Conservation (phyloP, 129 eudicot genomes). For the Lactuca saligna region DNA sequence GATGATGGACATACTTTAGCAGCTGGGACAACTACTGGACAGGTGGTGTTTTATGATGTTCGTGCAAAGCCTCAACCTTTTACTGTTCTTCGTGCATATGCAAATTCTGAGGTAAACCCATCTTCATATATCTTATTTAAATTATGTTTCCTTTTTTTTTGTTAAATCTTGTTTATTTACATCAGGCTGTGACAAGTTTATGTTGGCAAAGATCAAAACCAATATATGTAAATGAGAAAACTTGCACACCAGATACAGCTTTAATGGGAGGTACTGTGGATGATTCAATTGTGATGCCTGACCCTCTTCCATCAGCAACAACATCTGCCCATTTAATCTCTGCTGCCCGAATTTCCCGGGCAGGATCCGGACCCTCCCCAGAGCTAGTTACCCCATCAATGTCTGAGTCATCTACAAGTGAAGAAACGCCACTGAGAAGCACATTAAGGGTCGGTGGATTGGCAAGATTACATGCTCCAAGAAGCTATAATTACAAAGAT, state of each 20-base stretch:
- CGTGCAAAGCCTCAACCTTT: conserved; percentile 94
- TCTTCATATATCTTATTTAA: not conserved
- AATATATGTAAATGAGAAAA: conserved; percentile 68
- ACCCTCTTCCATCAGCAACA: conserved; percentile 87
- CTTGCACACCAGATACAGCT: conserved; percentile 67
- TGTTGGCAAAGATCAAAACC: conserved; percentile 99
- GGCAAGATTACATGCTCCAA: conserved; percentile 76
- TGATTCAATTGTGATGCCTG: conserved; percentile 95
- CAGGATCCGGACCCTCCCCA: conserved; percentile 43
- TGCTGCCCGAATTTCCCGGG: conserved; percentile 62
- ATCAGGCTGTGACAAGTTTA: conserved; percentile 85
- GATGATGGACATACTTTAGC: conserved; percentile 92
- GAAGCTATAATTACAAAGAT: conserved; percentile 66
- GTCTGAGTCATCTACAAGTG: conserved; percentile 43
- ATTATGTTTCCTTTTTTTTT: not conserved
- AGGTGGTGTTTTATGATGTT: conserved; percentile 88
- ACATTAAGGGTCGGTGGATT: conserved; percentile 62
- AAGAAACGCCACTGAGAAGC: conserved; percentile 79
- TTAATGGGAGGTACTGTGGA: conserved; percentile 85
- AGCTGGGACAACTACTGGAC: conserved; percentile 93
- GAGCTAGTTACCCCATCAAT: conserved; percentile 44
- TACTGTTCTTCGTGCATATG: conserved; percentile 90
- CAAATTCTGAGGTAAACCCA: conserved; percentile 68
- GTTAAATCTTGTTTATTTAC: conserved; percentile 18
- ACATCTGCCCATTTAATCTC: conserved; percentile 48